Conservation (phyloP, 83 land plant species). For the Picea mariana region DNA sequence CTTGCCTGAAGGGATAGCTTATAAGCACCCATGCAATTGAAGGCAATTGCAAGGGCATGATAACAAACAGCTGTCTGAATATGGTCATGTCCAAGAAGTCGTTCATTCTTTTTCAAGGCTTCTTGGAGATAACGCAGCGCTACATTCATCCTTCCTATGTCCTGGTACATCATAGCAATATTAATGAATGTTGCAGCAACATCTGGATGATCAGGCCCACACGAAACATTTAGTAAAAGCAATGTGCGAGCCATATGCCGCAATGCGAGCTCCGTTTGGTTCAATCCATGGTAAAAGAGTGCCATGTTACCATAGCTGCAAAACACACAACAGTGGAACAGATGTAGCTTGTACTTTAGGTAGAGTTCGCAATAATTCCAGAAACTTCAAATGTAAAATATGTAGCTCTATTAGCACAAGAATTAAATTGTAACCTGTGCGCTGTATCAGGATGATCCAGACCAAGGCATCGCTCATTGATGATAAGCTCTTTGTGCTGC, state of each 20-base stretch:
- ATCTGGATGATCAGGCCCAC: constrained; percentile 98
- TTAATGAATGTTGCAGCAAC: constrained; percentile 98
- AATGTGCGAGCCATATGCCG: constrained; percentile 95
- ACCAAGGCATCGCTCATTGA: constrained; percentile 98
- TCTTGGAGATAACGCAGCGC: constrained; percentile 97
- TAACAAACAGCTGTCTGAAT: constrained; percentile 99
- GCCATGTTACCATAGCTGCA: constrained; percentile 99
- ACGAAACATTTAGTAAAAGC: constrained; percentile 79
- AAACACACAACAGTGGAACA: constrained; percentile 1
- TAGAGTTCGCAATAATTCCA: not conserved
- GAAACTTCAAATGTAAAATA: not conserved
- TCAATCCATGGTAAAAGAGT: constrained; percentile 96
- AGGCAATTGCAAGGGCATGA: constrained; percentile 99
- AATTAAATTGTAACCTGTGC: constrained; percentile 62
- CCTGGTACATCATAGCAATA: constrained; percentile 99
- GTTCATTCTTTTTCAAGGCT: constrained; percentile 90
- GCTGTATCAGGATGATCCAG: constrained; percentile 99
- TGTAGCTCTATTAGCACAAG: not conserved
- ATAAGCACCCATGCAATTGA: constrained; percentile 99
- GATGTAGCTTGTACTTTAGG: not conserved
- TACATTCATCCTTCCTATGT: constrained; percentile 90
- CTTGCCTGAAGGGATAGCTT: constrained; percentile 91
- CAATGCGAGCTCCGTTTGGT: constrained; percentile 94
- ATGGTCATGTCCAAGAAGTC: constrained; percentile 94
- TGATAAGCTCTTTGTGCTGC: constrained; percentile 97